Evolutionary conservation across 805 yeast genomes (phyloP).

Genomic region (Millerozyma acaciae): DNA sequence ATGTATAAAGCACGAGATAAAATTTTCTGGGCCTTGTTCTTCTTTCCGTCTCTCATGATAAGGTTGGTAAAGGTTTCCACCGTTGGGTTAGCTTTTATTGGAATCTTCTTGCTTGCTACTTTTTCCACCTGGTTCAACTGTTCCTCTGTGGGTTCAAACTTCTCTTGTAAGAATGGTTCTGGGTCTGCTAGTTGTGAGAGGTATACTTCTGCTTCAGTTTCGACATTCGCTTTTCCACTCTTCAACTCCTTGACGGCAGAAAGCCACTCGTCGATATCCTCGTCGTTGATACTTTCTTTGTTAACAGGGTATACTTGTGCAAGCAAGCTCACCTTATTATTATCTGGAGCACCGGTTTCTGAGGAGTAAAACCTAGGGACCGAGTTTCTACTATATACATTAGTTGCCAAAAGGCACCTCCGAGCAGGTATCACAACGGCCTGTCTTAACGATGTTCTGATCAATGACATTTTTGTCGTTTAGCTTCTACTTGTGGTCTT

Average conservation of each 20-base stretch:
- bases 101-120: conserved; percentile 51
- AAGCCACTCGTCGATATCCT: conserved; percentile 46
- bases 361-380: conserved; percentile 11
- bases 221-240: conserved; percentile 28
- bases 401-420: background rate
- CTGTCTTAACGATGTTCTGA: conserved; percentile 4
- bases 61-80: conserved; percentile 76
- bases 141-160: conserved; percentile 57
- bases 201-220: conserved; percentile 32
- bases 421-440: conserved; percentile 2
- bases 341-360: background rate
- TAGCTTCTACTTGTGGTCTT: too few species aligned
- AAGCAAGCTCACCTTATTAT: conserved; percentile 16
- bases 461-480: conserved; percentile 4
- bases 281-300: conserved; percentile 33
- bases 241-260: conserved; percentile 39
- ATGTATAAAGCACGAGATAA: conserved; percentile 77
- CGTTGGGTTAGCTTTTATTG: conserved; percentile 62
- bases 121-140: conserved; percentile 57
- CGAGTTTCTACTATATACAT: conserved; percentile 1
- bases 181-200: conserved; percentile 37
- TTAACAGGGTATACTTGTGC: conserved; percentile 38
- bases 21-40: conserved; percentile 69
- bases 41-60: conserved; percentile 91
- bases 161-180: conserved; percentile 28